phyloP scores from a whole-genome alignment of 176 grass and related monocot species.

The Raddia distichophylla region DNA sequence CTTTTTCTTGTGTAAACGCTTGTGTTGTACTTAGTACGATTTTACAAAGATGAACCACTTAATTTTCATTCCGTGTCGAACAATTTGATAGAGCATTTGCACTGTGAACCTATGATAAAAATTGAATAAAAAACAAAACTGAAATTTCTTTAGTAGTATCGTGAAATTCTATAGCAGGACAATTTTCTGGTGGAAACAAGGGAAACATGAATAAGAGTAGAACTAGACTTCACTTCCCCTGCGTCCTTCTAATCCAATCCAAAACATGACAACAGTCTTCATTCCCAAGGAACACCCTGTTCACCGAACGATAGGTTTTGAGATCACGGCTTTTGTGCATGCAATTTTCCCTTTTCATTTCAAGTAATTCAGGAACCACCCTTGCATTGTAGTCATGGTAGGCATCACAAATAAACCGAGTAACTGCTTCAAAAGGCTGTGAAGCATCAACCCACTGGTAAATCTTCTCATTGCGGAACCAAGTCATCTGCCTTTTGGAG shows the following conservation, averaged over 20 bases:
- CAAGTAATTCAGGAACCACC: slow-evolving; percentile 61
- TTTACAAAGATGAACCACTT: neutral
- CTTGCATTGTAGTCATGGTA: slow-evolving; percentile 40
- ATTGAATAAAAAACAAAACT: neutral
- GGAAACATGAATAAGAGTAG: neutral
- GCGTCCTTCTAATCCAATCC: slow-evolving; percentile 74
- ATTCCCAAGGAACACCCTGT: slow-evolving; percentile 61
- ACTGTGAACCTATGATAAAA: slow-evolving; percentile 15
- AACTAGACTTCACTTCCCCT: slow-evolving; percentile 35
- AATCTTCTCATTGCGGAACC: slow-evolving; percentile 79
- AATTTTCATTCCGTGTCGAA: slow-evolving; percentile 27
- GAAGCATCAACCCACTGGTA: slow-evolving; percentile 77
- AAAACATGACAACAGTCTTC: slow-evolving; percentile 59
- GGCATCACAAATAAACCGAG: slow-evolving; percentile 62
- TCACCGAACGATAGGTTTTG: slow-evolving; percentile 63
- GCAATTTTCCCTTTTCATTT: slow-evolving; percentile 63
- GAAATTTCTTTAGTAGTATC: neutral
- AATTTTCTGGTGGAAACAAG: slow-evolving; percentile 15
- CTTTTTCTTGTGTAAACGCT: too few species aligned
- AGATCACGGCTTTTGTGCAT: slow-evolving; percentile 45
- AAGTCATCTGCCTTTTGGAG: slow-evolving; percentile 81
- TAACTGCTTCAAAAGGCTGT: slow-evolving; percentile 58
- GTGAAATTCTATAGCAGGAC: neutral
- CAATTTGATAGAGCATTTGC: neutral
- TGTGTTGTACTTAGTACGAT: too few species aligned